Evolutionary conservation across 2,329 filamentous ascomycete species (phyloP), one percentile per base, ranked within the genome.

Genomic region (Fusarium neocosmosporiellum): DNA sequence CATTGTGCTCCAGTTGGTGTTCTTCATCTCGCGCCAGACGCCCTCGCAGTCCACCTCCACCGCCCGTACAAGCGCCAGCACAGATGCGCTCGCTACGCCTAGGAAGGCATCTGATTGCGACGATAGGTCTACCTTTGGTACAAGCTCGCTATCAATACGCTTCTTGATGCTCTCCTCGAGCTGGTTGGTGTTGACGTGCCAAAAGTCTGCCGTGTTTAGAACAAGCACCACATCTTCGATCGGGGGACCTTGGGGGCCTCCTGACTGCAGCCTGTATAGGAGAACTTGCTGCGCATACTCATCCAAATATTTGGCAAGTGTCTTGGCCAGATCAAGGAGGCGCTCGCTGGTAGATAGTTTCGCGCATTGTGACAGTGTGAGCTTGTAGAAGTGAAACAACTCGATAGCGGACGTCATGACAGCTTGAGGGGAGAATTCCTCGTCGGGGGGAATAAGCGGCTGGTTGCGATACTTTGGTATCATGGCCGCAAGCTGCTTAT

Each of bases 171-270:
- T 98, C 77, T 98, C 95, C 80, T 98, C 96, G 1, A 99, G 87
- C 79, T 98, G 96, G 55, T 92, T 95, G 57, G 95, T 96, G 33
- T 97, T 98, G 29, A 90, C 91, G 79, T 98, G 96, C 89, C 96
- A 99, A 81, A 98, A 99, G 79, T 99, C 96, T 1, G 96, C 96
- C 1, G 96, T 98, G 80, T 99, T 99, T 55, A 99, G 86, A 1
- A 98, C 95, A 5, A 97, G 85, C 16, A 98, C 89, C 5, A 93
- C 89, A 71, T 98, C 93, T 77, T 98, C 91, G 3, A 96, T 78
- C 5, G 86, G 83, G 2, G 89, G 85, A 0, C 70, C 88, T 77
- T 78, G 87, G 81, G 74, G 87, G 73, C 81, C 90, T 78, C 83
- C 93, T 5, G 82, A 81, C 73, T 91, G 89, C 8, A 92, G 79